Conservation (phyloP, 352 stramenopile genomes). For the Globisporangium cylindrosporum region DNA sequence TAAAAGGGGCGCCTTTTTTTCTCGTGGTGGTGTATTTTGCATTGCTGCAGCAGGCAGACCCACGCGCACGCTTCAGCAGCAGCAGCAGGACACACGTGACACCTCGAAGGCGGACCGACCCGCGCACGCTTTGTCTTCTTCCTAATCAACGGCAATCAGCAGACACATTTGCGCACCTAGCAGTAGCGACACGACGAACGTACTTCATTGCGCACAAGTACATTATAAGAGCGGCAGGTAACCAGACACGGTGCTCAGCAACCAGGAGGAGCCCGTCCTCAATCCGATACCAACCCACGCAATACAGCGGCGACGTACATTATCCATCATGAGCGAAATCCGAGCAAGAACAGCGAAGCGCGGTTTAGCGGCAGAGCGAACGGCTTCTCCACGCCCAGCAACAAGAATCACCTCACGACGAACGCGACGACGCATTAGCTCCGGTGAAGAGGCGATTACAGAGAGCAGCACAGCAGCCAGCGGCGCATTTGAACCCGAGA, state of each 20-base stretch:
- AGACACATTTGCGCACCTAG: neutral
- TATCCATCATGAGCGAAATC: neutral
- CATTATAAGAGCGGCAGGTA: neutral
- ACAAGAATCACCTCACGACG: neutral
- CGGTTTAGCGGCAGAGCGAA: neutral
- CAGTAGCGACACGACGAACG: neutral
- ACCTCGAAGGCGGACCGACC: conserved; percentile 1
- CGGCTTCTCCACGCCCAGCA: neutral
- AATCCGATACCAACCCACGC: neutral
- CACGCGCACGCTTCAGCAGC: neutral
- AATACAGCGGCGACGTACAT: neutral
- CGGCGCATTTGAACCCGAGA: conserved; percentile 8
- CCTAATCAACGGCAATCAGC: neutral
- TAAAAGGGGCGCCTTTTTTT: conserved; percentile 1
- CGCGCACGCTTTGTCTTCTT: neutral
- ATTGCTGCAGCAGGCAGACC: neutral
- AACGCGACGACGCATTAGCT: conserved; percentile 16
- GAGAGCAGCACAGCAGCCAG: neutral
- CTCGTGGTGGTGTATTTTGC: neutral
- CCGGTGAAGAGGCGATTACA: neutral
- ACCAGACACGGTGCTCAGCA: neutral
- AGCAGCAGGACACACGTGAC: neutral
- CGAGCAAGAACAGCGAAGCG: conserved; percentile 16
- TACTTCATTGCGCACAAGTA: neutral
- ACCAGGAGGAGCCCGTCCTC: neutral